A percentile compares a stretch with the other conserved stretches of the same genome.
Conservation (phyloP, 345 rosid genomes). For the Orychophragmus violaceus region DNA sequence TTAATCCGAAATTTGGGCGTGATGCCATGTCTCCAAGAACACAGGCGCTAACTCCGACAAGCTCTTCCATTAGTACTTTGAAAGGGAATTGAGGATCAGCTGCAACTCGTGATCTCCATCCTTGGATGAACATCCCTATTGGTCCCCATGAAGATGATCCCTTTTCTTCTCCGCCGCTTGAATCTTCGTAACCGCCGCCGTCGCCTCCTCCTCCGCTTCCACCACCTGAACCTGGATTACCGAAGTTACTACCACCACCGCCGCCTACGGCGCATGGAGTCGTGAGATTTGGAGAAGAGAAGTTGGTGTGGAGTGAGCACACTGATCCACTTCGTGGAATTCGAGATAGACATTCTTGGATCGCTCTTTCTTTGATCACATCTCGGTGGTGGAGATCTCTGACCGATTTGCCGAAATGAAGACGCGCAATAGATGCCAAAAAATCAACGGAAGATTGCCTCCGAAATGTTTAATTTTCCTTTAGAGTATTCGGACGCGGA, state of each 20-base stretch:
- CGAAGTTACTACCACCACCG: conserved; percentile 28
- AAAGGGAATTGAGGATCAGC: conserved; percentile 95
- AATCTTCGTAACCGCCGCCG: neutral
- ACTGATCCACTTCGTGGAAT: conserved; percentile 26
- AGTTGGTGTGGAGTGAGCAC: conserved; percentile 16
- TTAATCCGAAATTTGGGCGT: conserved; percentile 90
- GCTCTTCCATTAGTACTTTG: conserved; percentile 88
- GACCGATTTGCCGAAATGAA: conserved; percentile 30
- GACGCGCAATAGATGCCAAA: conserved; percentile 40
- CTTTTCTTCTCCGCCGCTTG: too few species aligned
- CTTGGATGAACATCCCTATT: conserved; percentile 58
- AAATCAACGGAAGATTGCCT: neutral
- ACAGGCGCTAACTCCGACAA: conserved; percentile 82
- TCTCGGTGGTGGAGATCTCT: conserved; percentile 17
- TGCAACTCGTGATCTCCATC: conserved; percentile 87
- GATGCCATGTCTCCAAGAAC: conserved; percentile 97
- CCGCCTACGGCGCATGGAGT: conserved; percentile 30
- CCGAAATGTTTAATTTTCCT: too few species aligned
- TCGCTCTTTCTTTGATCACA: conserved; percentile 22
- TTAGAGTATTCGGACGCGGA: too few species aligned
- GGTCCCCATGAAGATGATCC: conserved; percentile 39
- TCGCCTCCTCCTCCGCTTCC: conserved; percentile 31
- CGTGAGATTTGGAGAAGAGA: conserved; percentile 13
- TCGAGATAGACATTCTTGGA: conserved; percentile 18
- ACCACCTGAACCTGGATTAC: conserved; percentile 25